Percentiles rank a stretch among this genome's conserved stretches.
phyloP scores from a whole-genome alignment of 371 early-diverging fungal genomes.

The Mucor velutinosus region DNA sequence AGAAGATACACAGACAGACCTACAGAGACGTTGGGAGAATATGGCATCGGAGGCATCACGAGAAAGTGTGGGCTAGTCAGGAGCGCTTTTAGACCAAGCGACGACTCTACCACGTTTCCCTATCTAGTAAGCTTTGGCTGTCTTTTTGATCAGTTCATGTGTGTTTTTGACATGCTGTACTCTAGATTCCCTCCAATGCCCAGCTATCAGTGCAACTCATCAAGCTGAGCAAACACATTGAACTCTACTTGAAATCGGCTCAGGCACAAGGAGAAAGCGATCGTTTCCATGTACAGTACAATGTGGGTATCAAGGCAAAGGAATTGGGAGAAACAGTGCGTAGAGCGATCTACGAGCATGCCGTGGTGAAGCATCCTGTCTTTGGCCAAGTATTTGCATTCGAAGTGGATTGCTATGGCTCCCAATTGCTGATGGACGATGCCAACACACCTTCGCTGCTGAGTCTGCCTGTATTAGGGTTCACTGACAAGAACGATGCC shows the following conservation, averaged over 20 bases:
- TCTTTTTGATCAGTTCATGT: background rate
- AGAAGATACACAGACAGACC: slow-evolving; percentile 40
- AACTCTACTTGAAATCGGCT: background rate
- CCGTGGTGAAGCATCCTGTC: slow-evolving; percentile 48
- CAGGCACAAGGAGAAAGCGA: background rate
- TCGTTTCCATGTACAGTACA: background rate
- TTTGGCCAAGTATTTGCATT: slow-evolving; percentile 61
- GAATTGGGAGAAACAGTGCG: slow-evolving; percentile 43
- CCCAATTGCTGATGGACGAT: slow-evolving; percentile 64
- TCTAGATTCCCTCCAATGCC: slow-evolving; percentile 62
- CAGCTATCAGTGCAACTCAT: slow-evolving; percentile 47
- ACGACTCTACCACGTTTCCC: slow-evolving; percentile 63
- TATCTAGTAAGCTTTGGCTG: slow-evolving; percentile 41
- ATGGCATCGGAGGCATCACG: slow-evolving; percentile 54
- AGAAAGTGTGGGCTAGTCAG: slow-evolving; percentile 56
- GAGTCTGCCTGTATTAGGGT: slow-evolving; percentile 61
- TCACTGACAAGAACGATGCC: slow-evolving; percentile 42
- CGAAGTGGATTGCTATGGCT: slow-evolving; percentile 70
- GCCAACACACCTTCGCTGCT: slow-evolving; percentile 66
- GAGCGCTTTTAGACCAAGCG: slow-evolving; percentile 65
- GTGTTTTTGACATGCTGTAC: background rate
- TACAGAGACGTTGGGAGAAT: slow-evolving; percentile 58
- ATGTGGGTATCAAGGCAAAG: slow-evolving; percentile 25
- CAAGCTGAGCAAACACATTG: slow-evolving; percentile 16
- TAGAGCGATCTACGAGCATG: slow-evolving; percentile 51